Percentiles rank a stretch among this genome's conserved stretches.
These are phyloP conservation scores for Nemania bipapillata DNA, from an alignment of 2,329 filamentous ascomycete species.

Conservation along the genomic window DNA sequence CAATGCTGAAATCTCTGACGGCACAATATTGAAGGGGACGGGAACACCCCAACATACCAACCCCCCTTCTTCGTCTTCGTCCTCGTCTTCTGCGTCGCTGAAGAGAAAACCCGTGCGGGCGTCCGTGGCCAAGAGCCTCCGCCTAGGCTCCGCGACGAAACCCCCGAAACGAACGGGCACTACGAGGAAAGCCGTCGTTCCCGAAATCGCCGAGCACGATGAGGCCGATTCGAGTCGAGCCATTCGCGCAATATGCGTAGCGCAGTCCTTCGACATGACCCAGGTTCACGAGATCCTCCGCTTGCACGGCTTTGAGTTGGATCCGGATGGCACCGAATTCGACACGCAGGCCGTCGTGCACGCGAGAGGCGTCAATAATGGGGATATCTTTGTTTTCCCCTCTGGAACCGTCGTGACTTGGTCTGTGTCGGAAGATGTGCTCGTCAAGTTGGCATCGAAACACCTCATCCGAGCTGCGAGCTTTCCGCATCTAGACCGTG, in stretches of 20 bases:
- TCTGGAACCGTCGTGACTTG: conserved; percentile 94
- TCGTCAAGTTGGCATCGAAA: conserved; percentile 74
- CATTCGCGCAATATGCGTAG: conserved; percentile 70
- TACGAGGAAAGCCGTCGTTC: conserved; percentile 55
- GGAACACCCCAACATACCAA: conserved; percentile 23
- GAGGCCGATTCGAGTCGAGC: conserved; percentile 56
- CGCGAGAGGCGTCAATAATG: conserved; percentile 70
- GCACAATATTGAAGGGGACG: conserved; percentile 7
- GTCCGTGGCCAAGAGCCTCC: conserved; percentile 72
- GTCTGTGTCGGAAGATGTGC: conserved; percentile 81
- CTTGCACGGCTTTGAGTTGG: conserved; percentile 69
- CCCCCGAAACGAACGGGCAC: conserved; percentile 57
- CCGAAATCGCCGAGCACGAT: conserved; percentile 49
- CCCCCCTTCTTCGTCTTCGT: too few species aligned
- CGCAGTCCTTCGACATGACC: conserved; percentile 73
- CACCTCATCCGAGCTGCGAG: conserved; percentile 80
- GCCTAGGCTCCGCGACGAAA: conserved; percentile 86
- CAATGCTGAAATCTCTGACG: conserved; percentile 11
- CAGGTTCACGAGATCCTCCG: conserved; percentile 67
- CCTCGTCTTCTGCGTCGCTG: conserved; percentile 42
- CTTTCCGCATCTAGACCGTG: conserved; percentile 73
- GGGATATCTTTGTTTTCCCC: conserved; percentile 95
- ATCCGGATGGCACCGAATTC: conserved; percentile 70
- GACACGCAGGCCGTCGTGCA: conserved; percentile 72
- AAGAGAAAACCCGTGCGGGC: conserved; percentile 62